Evolutionary conservation across 1,284 basidiomycete genomes (phyloP).

Genomic region (Phylloboletellus chloephorus): DNA sequence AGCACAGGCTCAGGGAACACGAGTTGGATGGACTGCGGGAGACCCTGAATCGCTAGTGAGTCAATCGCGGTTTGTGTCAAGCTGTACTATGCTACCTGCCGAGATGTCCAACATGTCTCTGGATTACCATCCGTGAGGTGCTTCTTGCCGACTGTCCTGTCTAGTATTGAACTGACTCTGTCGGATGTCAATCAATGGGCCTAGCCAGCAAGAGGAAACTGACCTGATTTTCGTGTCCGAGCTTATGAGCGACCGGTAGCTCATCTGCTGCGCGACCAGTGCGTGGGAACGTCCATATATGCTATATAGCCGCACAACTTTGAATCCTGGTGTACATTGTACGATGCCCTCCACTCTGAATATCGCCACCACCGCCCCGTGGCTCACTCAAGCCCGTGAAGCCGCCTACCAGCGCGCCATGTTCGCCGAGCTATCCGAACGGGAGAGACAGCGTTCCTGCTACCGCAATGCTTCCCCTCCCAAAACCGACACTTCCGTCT

Average conservation of each 20-base stretch:
- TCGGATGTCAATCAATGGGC: constrained; percentile 7
- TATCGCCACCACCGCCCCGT: constrained; percentile 14
- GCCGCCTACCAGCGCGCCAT: constrained; percentile 13
- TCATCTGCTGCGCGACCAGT: constrained; percentile 5
- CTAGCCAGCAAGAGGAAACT: constrained; percentile 5
- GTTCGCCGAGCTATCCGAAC: constrained; percentile 17
- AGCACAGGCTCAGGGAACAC: constrained; percentile 48
- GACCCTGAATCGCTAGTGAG: constrained; percentile 43
- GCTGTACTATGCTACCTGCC: constrained; percentile 47
- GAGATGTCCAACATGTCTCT: constrained; percentile 81
- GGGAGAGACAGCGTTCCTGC: constrained; percentile 23
- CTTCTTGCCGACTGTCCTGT: constrained; percentile 70
- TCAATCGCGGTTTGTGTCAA: constrained; percentile 2
- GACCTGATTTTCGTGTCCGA: constrained; percentile 51
- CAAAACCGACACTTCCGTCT: background rate
- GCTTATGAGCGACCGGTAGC: constrained; percentile 19
- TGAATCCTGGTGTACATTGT: no score
- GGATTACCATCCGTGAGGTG: constrained; percentile 62
- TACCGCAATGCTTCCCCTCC: constrained; percentile 15
- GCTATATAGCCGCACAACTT: no score
- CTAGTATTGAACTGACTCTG: constrained; percentile 81
- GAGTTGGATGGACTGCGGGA: constrained; percentile 69
- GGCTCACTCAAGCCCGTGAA: constrained; percentile 18
- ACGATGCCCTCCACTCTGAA: constrained; percentile 12
- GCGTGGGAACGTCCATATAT: constrained; percentile 26